phyloP scores from a whole-genome alignment of 176 grass and related monocot species.

The Luzula sylvatica region DNA sequence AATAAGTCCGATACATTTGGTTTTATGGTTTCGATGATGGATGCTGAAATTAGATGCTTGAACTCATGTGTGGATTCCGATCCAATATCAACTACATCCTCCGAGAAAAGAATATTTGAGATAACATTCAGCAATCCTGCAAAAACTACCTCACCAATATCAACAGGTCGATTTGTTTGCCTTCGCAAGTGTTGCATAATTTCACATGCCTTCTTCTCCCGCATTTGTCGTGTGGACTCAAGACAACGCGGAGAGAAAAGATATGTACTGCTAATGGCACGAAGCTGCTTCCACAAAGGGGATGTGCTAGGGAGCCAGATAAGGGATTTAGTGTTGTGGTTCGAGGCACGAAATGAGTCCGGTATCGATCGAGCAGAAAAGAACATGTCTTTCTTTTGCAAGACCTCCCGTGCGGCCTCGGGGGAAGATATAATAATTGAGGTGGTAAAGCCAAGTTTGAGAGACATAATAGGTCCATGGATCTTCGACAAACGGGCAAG shows the following conservation, averaged over 20 bases:
- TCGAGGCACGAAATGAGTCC: constrained; percentile 5
- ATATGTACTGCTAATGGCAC: background rate
- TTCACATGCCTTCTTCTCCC: background rate
- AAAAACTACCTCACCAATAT: constrained; percentile 17
- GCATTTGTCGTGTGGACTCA: constrained; percentile 7
- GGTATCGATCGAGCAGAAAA: constrained; percentile 16
- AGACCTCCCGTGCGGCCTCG: constrained; percentile 6
- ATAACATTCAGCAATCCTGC: constrained; percentile 27
- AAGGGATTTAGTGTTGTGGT: constrained; percentile 12
- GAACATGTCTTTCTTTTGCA: constrained; percentile 6
- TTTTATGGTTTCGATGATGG: constrained; percentile 11
- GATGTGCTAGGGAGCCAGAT: constrained; percentile 19
- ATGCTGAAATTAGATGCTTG: constrained; percentile 2
- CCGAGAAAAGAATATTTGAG: constrained; percentile 25
- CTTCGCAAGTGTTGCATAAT: background rate
- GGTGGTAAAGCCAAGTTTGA: constrained; percentile 16
- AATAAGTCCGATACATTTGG: constrained; percentile 23
- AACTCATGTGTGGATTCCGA: background rate
- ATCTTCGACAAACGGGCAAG: background rate
- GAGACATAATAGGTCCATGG: constrained; percentile 9
- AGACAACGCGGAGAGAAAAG: constrained; percentile 2
- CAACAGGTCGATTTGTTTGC: background rate
- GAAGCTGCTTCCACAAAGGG: constrained; percentile 9
- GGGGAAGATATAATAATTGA: constrained; percentile 16
- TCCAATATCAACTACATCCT: constrained; percentile 16